These are phyloP conservation scores for Wilcoxina mikolae DNA, from an alignment of 495 filamentous ascomycete species.

Conservation along the genomic window DNA sequence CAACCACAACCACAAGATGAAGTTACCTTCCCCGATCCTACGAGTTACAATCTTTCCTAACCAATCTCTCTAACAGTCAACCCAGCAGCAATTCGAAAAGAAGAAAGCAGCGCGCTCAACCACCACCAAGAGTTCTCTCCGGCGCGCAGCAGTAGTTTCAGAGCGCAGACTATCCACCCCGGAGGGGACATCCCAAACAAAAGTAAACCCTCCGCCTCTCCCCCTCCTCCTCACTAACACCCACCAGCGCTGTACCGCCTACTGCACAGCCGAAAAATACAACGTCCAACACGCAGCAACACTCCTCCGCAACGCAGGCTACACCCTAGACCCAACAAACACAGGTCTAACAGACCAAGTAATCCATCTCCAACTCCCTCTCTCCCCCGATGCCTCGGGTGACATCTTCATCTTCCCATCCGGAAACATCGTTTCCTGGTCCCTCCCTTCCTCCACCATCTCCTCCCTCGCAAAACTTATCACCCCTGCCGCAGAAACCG, in stretches of 20 bases:
- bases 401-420: conserved; percentile 97
- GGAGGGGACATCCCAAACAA: not conserved
- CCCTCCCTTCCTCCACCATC: conserved; percentile 54
- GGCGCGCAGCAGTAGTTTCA: conserved; percentile 1
- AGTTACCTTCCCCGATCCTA: too few relatives aligned
- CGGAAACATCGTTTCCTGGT: conserved; percentile 88
- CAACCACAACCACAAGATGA: too few relatives aligned
- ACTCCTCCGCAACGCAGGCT: conserved; percentile 14
- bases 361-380: conserved; percentile 17
- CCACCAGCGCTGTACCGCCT: conserved; percentile 17
- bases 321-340: conserved; percentile 18
- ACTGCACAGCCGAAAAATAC: conserved; percentile 27
- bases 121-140: conserved; percentile 1
- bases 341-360: conserved; percentile 23
- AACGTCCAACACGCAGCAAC: conserved; percentile 15
- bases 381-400: conserved; percentile 30
- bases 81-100: conserved; percentile 1
- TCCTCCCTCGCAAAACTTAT: conserved; percentile 57
- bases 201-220: too few relatives aligned
- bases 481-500: conserved; percentile 59
- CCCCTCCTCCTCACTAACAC: not conserved
- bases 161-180: not conserved
- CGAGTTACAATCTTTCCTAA: too few relatives aligned
- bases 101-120: not conserved
- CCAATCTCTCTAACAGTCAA: too few relatives aligned